phyloP scores from a whole-genome alignment of 139 green algal genomes.

The Picochlorum sp. region DNA sequence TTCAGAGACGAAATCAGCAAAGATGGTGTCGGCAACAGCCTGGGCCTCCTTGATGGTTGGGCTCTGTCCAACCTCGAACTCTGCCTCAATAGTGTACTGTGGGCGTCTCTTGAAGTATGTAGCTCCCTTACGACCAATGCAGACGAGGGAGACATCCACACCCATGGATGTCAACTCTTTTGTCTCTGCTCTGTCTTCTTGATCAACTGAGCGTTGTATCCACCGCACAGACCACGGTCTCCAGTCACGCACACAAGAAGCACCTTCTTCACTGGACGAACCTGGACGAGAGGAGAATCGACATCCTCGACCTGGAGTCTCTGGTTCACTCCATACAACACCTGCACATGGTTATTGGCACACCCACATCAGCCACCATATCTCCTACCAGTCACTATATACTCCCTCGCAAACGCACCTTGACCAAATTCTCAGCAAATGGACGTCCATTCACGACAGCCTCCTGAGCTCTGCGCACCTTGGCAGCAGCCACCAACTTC shows the following conservation, averaged over 20 bases:
- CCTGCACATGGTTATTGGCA: constrained; percentile 35
- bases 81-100: constrained; percentile 71
- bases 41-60: constrained; percentile 96
- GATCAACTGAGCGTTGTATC: constrained; percentile 97
- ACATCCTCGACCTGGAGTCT: constrained; percentile 91
- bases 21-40: constrained; percentile 94
- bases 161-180: constrained; percentile 79
- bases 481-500: constrained; percentile 91
- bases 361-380: too few relatives aligned
- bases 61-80: constrained; percentile 68
- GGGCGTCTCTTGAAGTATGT: constrained; percentile 84
- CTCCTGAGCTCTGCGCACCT: constrained; percentile 91
- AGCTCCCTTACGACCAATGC: constrained; percentile 87
- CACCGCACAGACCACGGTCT: constrained; percentile 96
- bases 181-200: constrained; percentile 72
- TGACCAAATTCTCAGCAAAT: constrained; percentile 98
- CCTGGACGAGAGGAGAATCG: constrained; percentile 84
- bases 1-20: constrained; percentile 86
- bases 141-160: constrained; percentile 72
- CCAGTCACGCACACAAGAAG: constrained; percentile 83
- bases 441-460: constrained; percentile 93
- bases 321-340: constrained; percentile 97
- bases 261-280: constrained; percentile 92
- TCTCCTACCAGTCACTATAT: too few relatives aligned
- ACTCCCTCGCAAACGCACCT: constrained; percentile 57